These are phyloP conservation scores for apple (Malus domestica) DNA, from an alignment of 306 rosid species.

Conservation along the genomic window DNA sequence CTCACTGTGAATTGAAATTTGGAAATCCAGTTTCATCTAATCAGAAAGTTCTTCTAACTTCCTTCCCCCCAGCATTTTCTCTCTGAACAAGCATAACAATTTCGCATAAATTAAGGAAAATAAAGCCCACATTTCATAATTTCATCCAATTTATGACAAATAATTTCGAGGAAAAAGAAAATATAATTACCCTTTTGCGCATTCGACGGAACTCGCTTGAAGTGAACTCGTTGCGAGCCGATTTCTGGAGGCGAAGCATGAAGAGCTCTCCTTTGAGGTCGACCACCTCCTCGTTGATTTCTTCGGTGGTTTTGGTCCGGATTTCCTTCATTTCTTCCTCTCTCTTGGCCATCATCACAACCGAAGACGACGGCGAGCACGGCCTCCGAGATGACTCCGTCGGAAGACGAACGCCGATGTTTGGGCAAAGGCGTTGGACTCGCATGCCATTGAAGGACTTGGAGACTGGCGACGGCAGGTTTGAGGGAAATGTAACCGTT, in stretches of 20 bases:
- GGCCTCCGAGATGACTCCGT: constrained; percentile 17
- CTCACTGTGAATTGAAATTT: neutral
- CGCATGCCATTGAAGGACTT: constrained; percentile 41
- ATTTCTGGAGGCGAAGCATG: constrained; percentile 83
- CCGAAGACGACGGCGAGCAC: constrained; percentile 18
- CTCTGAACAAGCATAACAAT: neutral
- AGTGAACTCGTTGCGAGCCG: constrained; percentile 73
- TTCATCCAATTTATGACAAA: neutral
- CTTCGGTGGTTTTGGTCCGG: constrained; percentile 50
- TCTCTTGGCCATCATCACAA: constrained; percentile 81
- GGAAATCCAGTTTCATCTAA: neutral
- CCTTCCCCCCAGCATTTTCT: neutral
- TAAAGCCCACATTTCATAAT: neutral
- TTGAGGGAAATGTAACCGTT: constrained; percentile 22
- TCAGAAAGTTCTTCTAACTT: neutral
- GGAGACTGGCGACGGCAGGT: constrained; percentile 15
- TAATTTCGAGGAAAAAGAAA: neutral
- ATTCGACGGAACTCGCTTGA: constrained; percentile 74
- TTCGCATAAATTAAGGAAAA: neutral
- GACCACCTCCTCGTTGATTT: constrained; percentile 73
- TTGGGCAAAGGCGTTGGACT: constrained; percentile 25
- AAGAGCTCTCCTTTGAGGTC: constrained; percentile 90
- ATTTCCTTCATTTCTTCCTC: constrained; percentile 71
- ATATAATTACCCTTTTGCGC: constrained; percentile 70
- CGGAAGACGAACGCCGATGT: constrained; percentile 19